phyloP scores from a whole-genome alignment of 768 basidiomycete genomes.

The Piloderma croceum region DNA sequence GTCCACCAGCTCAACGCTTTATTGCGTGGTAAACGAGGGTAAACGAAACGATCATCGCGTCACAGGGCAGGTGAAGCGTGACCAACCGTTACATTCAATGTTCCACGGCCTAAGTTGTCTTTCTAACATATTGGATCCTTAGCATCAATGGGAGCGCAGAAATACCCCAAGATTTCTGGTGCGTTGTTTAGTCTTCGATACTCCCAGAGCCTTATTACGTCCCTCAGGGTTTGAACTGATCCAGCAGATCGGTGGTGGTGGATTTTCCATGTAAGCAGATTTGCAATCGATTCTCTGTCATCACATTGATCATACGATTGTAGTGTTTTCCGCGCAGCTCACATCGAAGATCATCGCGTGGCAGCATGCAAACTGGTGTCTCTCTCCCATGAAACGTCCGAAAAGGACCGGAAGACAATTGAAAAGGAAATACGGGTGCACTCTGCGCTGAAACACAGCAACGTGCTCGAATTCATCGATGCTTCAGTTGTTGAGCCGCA shows the following conservation, averaged over 20 bases:
- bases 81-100: too few relatives aligned
- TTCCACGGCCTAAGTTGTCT: too few relatives aligned
- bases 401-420: constrained; percentile 68
- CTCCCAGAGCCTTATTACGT: neutral
- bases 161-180: constrained; percentile 30
- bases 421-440: constrained; percentile 95
- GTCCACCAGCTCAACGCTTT: too few relatives aligned
- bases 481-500: constrained; percentile 69
- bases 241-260: constrained; percentile 79
- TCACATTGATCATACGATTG: neutral
- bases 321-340: constrained; percentile 82
- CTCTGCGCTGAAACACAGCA: constrained; percentile 64
- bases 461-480: constrained; percentile 81
- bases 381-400: constrained; percentile 57
- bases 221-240: constrained; percentile 61
- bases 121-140: too few relatives aligned
- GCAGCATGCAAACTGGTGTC: constrained; percentile 85
- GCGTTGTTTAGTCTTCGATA: neutral
- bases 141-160: constrained; percentile 13
- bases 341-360: constrained; percentile 56
- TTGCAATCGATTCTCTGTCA: constrained; percentile 1
- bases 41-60: too few relatives aligned
- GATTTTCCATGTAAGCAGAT: constrained; percentile 69
- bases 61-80: too few relatives aligned
- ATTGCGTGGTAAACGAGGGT: too few relatives aligned